Evolutionary conservation across 2,329 filamentous ascomycete genomes (phyloP), one percentile per base, ranked within the genome.

Genomic region (Colletotrichum plurivorum): DNA sequence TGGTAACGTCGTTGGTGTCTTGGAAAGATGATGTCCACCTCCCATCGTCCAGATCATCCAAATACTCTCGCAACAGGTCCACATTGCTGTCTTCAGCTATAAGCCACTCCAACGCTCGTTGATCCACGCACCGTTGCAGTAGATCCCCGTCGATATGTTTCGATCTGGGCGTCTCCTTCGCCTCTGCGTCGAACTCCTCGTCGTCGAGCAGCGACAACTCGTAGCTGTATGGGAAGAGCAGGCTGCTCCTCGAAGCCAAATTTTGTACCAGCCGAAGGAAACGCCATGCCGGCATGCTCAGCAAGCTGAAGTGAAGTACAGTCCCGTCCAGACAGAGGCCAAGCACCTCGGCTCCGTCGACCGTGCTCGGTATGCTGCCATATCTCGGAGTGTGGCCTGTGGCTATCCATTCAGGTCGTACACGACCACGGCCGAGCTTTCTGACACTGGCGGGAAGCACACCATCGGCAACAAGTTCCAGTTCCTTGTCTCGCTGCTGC

Each of bases 251-350:
- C 54, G 85, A 78, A 31, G 88, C 89, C 55, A 97, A 77, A 67
- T 92, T 91, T 75, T 97, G 91, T 1, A 98, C 76, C 71, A 95
- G 89, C 66, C 87, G 86, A 5, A 98, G 84, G 4, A 97, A 83
- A 7, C 86, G 85, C 88, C 92, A 93, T 8, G 91, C 86, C 2
- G 87, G 79, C 18, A 86, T 75, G 10, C 85, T 82, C 0, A 98
- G 80, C 15, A 95, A 80, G 1, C 87, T 87, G 73, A 98, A 92
- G 64, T 92, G 88, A 71, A 89, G 88, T 25, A 95, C 75, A 0
- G 90, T 89, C 1, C 93, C 93, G 74, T 93, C 89, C 41, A 94
- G 85, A 7, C 88, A 88, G 7, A 91, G 83, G 1, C 92, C 93
- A 41, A 95, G 77, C 65, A 90, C 81, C 69, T 90, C 87, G 5